Conservation (phyloP, 331 rosid genomes). For the Spiraea crenata region DNA sequence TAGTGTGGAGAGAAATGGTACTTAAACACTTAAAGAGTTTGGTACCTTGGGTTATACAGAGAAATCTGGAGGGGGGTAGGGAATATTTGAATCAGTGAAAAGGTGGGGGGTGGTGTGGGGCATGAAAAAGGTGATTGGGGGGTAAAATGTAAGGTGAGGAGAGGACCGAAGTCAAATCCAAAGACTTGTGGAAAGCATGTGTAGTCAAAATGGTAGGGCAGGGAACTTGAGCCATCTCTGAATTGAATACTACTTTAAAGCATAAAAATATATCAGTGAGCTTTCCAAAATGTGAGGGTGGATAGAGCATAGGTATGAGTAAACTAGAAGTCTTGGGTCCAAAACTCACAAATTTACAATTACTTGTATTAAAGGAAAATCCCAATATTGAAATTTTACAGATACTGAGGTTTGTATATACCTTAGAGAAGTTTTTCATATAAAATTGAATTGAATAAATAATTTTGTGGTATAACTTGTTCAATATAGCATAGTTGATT, state of each 20-base stretch:
- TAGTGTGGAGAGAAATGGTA: background rate
- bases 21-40: background rate
- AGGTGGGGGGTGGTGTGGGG: background rate
- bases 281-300: background rate
- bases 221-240: background rate
- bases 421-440: too few species aligned
- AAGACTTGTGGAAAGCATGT: slow-evolving; percentile 15
- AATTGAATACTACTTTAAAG: background rate
- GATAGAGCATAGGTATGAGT: background rate
- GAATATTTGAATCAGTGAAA: slow-evolving; percentile 13
- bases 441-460: too few species aligned
- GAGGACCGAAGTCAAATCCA: slow-evolving; percentile 32
- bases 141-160: slow-evolving; percentile 29
- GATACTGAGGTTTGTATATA: too few species aligned
- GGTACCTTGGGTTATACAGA: background rate
- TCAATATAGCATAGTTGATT: too few species aligned
- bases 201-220: background rate
- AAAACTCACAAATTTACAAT: too few species aligned
- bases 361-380: too few species aligned
- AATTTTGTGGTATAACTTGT: too few species aligned
- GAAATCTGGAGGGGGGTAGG: slow-evolving; percentile 6
- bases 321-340: too few species aligned
- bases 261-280: background rate
- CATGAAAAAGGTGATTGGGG: slow-evolving; percentile 14
- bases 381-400: too few species aligned